Conservation (phyloP, 768 basidiomycete genomes). For the Boletus rex-veris region DNA sequence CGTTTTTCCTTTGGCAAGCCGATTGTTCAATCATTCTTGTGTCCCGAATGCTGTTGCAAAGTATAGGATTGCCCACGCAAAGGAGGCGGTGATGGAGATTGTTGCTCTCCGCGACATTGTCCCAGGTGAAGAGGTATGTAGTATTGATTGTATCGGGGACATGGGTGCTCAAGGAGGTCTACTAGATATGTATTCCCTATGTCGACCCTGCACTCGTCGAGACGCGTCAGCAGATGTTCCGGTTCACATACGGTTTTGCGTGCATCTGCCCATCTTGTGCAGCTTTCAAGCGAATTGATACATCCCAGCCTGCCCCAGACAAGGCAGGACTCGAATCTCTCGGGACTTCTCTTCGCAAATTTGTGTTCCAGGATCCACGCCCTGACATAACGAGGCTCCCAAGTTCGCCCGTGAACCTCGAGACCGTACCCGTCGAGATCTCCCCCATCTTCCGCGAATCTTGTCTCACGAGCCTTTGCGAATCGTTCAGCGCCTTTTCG, state of each 20-base stretch:
- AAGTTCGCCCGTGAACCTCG: slow-evolving; percentile 19
- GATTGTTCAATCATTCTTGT: slow-evolving; percentile 84
- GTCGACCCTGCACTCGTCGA: slow-evolving; percentile 72
- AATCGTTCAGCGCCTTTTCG: slow-evolving; percentile 63
- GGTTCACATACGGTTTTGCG: slow-evolving; percentile 62
- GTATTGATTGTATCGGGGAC: background rate
- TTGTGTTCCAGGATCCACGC: slow-evolving; percentile 33
- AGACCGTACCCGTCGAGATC: slow-evolving; percentile 39
- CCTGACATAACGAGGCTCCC: slow-evolving; percentile 22
- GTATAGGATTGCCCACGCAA: slow-evolving; percentile 42
- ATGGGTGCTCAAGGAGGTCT: background rate
- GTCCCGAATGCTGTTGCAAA: slow-evolving; percentile 66
- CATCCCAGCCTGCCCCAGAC: slow-evolving; percentile 39
- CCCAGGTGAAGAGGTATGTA: slow-evolving; percentile 60
- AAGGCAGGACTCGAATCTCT: slow-evolving; percentile 10
- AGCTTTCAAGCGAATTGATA: slow-evolving; percentile 37
- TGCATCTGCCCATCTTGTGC: slow-evolving; percentile 61
- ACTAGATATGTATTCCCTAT: slow-evolving; percentile 73
- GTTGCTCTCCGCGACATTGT: slow-evolving; percentile 57
- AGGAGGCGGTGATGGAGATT: slow-evolving; percentile 56
- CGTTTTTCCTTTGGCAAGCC: slow-evolving; percentile 71
- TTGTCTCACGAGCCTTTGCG: slow-evolving; percentile 56
- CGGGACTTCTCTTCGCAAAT: slow-evolving; percentile 36
- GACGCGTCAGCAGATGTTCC: slow-evolving; percentile 55
- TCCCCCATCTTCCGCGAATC: slow-evolving; percentile 50